Percentiles rank a stretch among this genome's conserved stretches.
Conservation (phyloP, 2,329 filamentous ascomycete species). For the Neonectria hederae region DNA sequence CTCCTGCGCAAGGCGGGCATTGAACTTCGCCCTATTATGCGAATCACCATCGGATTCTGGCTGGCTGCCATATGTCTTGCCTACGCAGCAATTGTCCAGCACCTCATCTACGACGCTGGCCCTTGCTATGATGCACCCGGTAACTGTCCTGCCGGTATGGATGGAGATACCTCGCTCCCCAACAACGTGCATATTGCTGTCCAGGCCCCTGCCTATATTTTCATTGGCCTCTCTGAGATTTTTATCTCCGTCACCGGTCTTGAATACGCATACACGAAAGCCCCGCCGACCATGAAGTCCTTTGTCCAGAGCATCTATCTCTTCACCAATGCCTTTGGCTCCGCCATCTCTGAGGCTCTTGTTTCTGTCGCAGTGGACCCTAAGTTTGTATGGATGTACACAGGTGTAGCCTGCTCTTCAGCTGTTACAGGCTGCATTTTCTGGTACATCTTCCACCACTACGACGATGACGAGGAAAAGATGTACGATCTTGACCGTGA, state of each 20-base stretch:
- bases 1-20: slow-evolving; percentile 65
- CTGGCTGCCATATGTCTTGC: slow-evolving; percentile 63
- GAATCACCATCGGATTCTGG: slow-evolving; percentile 72
- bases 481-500: slow-evolving; percentile 53
- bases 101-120: slow-evolving; percentile 65
- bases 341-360: slow-evolving; percentile 69
- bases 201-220: slow-evolving; percentile 62
- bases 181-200: slow-evolving; percentile 65
- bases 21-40: slow-evolving; percentile 71
- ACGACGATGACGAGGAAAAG: slow-evolving; percentile 50
- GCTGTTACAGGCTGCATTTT: slow-evolving; percentile 62
- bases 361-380: slow-evolving; percentile 70
- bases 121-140: slow-evolving; percentile 60
- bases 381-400: slow-evolving; percentile 73
- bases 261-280: slow-evolving; percentile 80
- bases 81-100: slow-evolving; percentile 68
- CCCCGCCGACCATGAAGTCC: slow-evolving; percentile 73
- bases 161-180: slow-evolving; percentile 46
- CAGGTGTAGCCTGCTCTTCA: slow-evolving; percentile 61
- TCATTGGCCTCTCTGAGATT: slow-evolving; percentile 68
- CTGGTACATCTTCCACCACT: slow-evolving; percentile 54
- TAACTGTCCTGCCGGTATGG: slow-evolving; percentile 48
- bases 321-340: slow-evolving; percentile 67
- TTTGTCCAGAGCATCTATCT: slow-evolving; percentile 69
- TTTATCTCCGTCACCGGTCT: slow-evolving; percentile 74